Evolutionary conservation across 2,329 filamentous ascomycete genomes (phyloP).

Genomic region (Botrytis hyacinthi): DNA sequence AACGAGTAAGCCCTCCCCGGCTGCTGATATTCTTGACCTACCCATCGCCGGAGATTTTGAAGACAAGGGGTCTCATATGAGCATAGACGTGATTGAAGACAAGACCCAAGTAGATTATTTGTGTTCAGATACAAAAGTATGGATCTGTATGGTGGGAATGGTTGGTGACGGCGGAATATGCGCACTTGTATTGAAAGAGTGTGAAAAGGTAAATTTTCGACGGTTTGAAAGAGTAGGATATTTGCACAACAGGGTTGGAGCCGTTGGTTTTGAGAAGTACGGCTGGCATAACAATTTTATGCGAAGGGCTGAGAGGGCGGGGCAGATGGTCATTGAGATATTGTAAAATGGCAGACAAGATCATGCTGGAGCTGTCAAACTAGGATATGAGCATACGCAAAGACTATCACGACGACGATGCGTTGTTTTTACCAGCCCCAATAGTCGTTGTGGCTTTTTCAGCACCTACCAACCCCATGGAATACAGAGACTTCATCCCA

Average conservation of each 20-base stretch:
- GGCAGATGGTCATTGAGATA: not conserved
- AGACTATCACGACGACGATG: not conserved
- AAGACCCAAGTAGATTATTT: not conserved
- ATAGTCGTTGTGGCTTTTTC: not conserved
- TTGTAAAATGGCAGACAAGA: not conserved
- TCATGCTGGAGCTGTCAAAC: not conserved
- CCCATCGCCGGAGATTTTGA: not conserved
- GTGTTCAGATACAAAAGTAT: not conserved
- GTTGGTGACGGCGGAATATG: not conserved
- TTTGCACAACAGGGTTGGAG: not conserved
- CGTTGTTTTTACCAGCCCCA: not conserved
- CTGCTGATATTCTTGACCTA: not conserved
- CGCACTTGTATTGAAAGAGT: not conserved
- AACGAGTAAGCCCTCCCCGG: not conserved
- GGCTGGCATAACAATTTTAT: not conserved
- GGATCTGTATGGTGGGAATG: not conserved
- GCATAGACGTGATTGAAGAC: not conserved
- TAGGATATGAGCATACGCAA: not conserved
- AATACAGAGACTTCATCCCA: not conserved
- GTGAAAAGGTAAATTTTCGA: not conserved
- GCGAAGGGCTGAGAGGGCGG: not conserved
- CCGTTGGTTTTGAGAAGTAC: not conserved
- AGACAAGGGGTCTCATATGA: not conserved
- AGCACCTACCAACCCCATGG: not conserved
- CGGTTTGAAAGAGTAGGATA: not conserved